Percentiles rank a stretch among this genome's conserved stretches.
Evolutionary conservation across 495 filamentous ascomycete species (phyloP).

Genomic region (Thermothielavioides terrestris): DNA sequence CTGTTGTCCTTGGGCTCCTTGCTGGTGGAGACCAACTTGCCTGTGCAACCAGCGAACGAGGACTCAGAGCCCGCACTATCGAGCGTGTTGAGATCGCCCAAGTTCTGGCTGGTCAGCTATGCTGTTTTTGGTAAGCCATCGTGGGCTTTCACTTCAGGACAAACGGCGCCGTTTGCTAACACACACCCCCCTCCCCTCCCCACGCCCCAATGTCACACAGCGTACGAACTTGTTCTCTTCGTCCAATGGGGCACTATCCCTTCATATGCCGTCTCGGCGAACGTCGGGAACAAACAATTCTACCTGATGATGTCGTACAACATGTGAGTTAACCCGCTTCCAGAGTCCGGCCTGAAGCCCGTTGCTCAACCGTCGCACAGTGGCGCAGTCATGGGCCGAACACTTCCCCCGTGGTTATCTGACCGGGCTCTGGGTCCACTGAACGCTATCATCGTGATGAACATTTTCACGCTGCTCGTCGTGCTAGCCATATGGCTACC

Average conservation of each 20-base stretch:
- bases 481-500: constrained; percentile 21
- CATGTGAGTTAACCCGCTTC: constrained; percentile 15
- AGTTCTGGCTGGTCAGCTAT: constrained; percentile 22
- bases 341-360: too few species aligned
- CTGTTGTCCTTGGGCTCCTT: constrained; percentile 13
- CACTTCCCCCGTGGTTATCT: constrained; percentile 19
- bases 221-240: constrained; percentile 24
- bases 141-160: background rate
- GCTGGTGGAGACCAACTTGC: constrained; percentile 19
- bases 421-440: constrained; percentile 20
- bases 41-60: background rate
- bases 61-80: too few species aligned
- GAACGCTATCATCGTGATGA: constrained; percentile 23
- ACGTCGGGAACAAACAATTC: constrained; percentile 19
- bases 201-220: constrained; percentile 10
- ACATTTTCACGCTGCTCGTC: constrained; percentile 17
- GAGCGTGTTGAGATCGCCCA: constrained; percentile 6
- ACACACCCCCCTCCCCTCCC: too few species aligned
- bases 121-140: constrained; percentile 21
- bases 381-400: constrained; percentile 23
- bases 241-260: constrained; percentile 28
- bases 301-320: constrained; percentile 29
- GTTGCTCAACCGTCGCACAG: constrained; percentile 3
- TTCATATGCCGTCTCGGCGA: constrained; percentile 18
- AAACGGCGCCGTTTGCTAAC: background rate